phyloP scores from a whole-genome alignment of 192 early-diverging fungal species.

The Backusella tuberculispora region DNA sequence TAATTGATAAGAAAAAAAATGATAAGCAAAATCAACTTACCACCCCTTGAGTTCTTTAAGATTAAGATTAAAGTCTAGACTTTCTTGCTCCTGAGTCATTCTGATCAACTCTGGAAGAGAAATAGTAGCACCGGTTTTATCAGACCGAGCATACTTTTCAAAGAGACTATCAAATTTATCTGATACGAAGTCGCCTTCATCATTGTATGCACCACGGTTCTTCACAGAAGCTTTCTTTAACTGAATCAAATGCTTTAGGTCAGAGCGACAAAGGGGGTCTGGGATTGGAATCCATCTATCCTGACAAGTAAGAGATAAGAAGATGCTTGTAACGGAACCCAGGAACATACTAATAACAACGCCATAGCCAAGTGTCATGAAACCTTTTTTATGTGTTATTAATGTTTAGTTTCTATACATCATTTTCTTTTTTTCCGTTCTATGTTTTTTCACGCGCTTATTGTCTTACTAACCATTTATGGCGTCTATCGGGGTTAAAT shows the following conservation, averaged over 20 bases:
- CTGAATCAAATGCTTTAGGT: background rate
- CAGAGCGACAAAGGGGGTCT: slow-evolving; percentile 10
- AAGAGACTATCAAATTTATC: slow-evolving; percentile 16
- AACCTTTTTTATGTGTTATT: slow-evolving; percentile 14
- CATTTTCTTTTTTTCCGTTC: background rate
- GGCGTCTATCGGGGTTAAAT: slow-evolving; percentile 21
- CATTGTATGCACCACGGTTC: slow-evolving; percentile 17
- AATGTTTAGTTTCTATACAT: background rate
- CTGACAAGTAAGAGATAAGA: slow-evolving; percentile 17
- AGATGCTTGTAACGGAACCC: slow-evolving; percentile 7
- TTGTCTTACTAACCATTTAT: slow-evolving; percentile 3
- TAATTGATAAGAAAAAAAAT: slow-evolving; percentile 7
- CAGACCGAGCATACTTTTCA: slow-evolving; percentile 13
- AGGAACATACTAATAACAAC: slow-evolving; percentile 10
- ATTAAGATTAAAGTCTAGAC: slow-evolving; percentile 7
- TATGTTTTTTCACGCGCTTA: slow-evolving; percentile 1
- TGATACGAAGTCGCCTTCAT: slow-evolving; percentile 1
- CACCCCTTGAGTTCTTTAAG: slow-evolving; percentile 10
- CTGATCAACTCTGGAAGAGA: slow-evolving; percentile 5
- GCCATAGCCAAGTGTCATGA: slow-evolving; percentile 21
- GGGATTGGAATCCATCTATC: slow-evolving; percentile 20
- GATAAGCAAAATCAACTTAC: background rate
- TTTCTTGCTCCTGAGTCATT: slow-evolving; percentile 24
- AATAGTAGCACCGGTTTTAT: slow-evolving; percentile 18
- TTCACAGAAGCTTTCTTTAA: background rate